Conservation (phyloP, 129 eudicot genomes). For the Flaveria robusta region DNA sequence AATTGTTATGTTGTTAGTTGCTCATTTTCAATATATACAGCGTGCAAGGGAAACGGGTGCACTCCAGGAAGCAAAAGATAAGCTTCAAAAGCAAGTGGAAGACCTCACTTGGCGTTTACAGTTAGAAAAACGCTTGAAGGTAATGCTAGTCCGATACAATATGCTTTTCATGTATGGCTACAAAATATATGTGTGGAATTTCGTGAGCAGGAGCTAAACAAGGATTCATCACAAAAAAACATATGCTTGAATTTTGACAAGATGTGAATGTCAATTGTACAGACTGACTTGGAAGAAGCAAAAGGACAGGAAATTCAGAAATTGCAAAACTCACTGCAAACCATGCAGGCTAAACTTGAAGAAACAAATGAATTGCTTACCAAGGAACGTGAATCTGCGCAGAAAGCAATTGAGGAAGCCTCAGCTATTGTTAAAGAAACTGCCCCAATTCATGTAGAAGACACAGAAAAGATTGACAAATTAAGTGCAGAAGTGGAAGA, state of each 20-base stretch:
- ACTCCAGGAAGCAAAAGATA: conserved; percentile 92
- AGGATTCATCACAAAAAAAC: background rate
- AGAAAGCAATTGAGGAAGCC: conserved; percentile 90
- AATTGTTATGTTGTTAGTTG: conserved; percentile 12
- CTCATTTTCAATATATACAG: conserved; percentile 45
- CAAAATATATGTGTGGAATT: conserved; percentile 8
- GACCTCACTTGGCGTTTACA: conserved; percentile 91
- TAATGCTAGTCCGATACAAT: conserved; percentile 37
- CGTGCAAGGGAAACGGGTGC: conserved; percentile 88
- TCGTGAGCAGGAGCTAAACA: conserved; percentile 1
- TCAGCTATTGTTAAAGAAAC: conserved; percentile 63
- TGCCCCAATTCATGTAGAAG: conserved; percentile 80
- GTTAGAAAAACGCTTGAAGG: conserved; percentile 90
- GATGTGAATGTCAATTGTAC: conserved; percentile 31
- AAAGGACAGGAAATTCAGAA: conserved; percentile 79
- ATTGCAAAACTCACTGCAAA: conserved; percentile 72
- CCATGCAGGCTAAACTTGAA: conserved; percentile 63
- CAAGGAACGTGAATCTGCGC: conserved; percentile 80
- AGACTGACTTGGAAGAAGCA: conserved; percentile 92
- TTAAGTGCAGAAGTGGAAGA: conserved; percentile 71
- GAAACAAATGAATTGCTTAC: conserved; percentile 63
- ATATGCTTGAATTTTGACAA: conserved; percentile 7
- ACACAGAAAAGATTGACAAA: conserved; percentile 80
- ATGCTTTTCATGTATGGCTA: conserved; percentile 18
- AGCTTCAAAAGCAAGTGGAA: conserved; percentile 85